Conservation (phyloP, 2,329 filamentous ascomycete species). For the Cladorrhinum sp. region DNA sequence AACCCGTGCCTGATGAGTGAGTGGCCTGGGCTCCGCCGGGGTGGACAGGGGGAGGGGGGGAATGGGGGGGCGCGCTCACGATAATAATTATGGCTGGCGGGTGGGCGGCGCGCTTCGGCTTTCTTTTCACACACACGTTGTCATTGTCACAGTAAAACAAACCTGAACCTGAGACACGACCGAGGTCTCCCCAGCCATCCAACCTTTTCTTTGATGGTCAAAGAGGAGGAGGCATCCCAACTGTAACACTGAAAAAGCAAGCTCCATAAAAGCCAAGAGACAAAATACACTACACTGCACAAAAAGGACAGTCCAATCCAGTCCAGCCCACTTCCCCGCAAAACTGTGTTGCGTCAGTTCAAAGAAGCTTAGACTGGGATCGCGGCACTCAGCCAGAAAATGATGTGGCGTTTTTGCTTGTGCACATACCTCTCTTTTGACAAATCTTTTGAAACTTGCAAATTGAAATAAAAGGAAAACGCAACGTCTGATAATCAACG, state of each 20-base stretch:
- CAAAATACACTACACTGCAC: no score
- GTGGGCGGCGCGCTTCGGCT: neutral
- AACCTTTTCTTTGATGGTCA: no score
- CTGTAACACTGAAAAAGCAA: no score
- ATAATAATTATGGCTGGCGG: neutral
- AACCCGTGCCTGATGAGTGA: no score
- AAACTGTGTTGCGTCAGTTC: neutral
- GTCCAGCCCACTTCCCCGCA: neutral
- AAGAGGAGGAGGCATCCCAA: no score
- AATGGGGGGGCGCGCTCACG: neutral
- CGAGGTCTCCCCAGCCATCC: neutral
- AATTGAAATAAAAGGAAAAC: no score
- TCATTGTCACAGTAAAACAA: constrained; percentile 9
- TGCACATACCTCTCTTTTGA: no score
- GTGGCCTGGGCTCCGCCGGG: neutral
- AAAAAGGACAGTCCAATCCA: no score
- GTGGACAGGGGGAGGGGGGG: no score
- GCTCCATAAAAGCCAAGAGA: no score
- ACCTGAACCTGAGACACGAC: constrained; percentile 3
- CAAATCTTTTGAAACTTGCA: neutral
- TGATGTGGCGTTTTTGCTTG: neutral
- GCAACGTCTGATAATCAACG: no score
- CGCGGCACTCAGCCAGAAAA: neutral
- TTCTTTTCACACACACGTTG: neutral
- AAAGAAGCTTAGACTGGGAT: no score